phyloP scores from a whole-genome alignment of 2,329 filamentous ascomycete genomes.

The Periconia macrospinosa region DNA sequence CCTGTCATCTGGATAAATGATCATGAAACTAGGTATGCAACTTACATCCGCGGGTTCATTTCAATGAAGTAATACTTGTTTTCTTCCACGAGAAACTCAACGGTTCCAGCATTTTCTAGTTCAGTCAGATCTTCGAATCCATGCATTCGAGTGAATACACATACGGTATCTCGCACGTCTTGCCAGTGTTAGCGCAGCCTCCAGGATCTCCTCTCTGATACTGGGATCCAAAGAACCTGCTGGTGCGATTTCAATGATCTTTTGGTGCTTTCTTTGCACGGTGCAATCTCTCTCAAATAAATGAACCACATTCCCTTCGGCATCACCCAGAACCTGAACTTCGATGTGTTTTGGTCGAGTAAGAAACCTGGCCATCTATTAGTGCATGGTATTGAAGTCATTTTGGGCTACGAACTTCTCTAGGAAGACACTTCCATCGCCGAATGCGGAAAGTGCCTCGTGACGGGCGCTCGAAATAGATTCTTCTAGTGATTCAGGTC shows the following conservation, averaged over 20 bases:
- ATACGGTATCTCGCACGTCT: conserved; percentile 95
- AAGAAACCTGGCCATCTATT: conserved; percentile 69
- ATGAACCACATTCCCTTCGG: conserved; percentile 96
- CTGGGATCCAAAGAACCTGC: conserved; percentile 89
- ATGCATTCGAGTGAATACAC: background rate
- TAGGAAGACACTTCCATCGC: conserved; percentile 97
- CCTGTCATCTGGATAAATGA: too few relatives aligned
- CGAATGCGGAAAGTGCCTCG: conserved; percentile 95
- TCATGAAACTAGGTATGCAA: too few relatives aligned
- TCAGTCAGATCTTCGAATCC: background rate
- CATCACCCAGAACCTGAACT: conserved; percentile 95
- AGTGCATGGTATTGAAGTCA: too few relatives aligned
- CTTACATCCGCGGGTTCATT: conserved; percentile 53
- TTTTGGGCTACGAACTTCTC: too few relatives aligned
- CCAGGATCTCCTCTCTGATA: conserved; percentile 82
- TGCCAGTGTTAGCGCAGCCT: conserved; percentile 89
- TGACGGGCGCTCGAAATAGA: conserved; percentile 93
- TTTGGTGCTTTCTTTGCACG: conserved; percentile 97
- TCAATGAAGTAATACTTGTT: conserved; percentile 92
- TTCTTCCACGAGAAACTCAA: conserved; percentile 97
- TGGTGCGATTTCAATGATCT: conserved; percentile 96
- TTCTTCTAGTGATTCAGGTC: conserved; percentile 79
- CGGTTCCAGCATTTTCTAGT: conserved; percentile 77
- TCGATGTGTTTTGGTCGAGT: conserved; percentile 99
- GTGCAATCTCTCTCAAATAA: conserved; percentile 99